Evolutionary conservation across 2,329 filamentous ascomycete genomes (phyloP), one percentile per base, ranked within the genome.

Genomic region (Verticillium isaacii): DNA sequence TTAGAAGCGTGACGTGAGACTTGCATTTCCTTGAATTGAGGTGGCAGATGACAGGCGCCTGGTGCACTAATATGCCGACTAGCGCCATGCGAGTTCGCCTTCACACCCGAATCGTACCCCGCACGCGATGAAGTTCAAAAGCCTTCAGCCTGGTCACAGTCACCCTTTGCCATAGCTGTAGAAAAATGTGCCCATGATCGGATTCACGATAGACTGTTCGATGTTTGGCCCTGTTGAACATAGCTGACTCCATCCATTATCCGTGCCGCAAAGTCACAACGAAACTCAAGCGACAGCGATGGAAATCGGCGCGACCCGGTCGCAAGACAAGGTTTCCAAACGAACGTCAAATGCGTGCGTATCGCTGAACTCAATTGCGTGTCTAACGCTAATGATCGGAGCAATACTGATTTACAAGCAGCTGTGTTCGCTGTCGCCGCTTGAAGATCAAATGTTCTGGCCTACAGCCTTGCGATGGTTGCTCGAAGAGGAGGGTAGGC

Each of bases 401-500:
- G 19, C 9, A 23, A 12, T 7, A 39, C 60, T 62, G 34, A 59
- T 50, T 23, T 23, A 32, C 17, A 19, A 50, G 25, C 23, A 80
- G 78, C 50, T 80, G 78, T 63, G 70, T 71, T 56, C 73, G 78
- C 65, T 81, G 79, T 63, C 76, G 79, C 32, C 72, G 74, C 0
- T 78, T 79, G 34, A 80, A 81, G 63, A 78, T 80, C 32, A 80
- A 78, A 64, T 80, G 78, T 61, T 80, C 78, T 0, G 78, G 78
- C 1, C 73, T 75, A 3, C 71, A 73, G 29, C 78, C 78, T 1
- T 81, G 78, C 61, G 73, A 76, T 56, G 72, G 72, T n/a, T 81
- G 78, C 66, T 74, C 68, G 52, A 79, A 78, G 63, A 73, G 77
- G 25, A 76, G 74, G n/a, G 67, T 78, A 19, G 63, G 70, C 1